Evolutionary conservation across 768 basidiomycete genomes (phyloP).

Genomic region (Udeniomyces megalosporus): DNA sequence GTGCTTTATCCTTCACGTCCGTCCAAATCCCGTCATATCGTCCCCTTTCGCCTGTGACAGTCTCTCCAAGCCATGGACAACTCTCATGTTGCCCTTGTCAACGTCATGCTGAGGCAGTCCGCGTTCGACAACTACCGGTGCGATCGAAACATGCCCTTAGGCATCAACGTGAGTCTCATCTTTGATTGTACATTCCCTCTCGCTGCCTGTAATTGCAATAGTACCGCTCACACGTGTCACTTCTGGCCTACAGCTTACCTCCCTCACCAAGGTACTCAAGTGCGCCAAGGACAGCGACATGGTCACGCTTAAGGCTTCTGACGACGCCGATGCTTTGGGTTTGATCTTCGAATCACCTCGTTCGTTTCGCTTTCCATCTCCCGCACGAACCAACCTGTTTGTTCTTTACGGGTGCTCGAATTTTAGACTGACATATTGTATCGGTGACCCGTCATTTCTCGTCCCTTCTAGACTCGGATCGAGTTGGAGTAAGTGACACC

Average conservation of each 20-base stretch:
- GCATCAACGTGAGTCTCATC: constrained; percentile 29
- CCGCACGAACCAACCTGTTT: not conserved
- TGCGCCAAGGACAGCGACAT: constrained; percentile 94
- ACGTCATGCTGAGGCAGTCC: constrained; percentile 58
- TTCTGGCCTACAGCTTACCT: constrained; percentile 43
- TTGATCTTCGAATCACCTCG: constrained; percentile 78
- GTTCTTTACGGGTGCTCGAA: not conserved
- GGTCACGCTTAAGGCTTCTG: constrained; percentile 74
- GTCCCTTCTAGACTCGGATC: constrained; percentile 57
- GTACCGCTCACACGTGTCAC: not conserved
- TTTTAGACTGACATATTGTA: too few relatives aligned
- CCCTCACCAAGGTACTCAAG: constrained; percentile 85
- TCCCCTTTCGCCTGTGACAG: constrained; percentile 26
- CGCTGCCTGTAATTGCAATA: not conserved
- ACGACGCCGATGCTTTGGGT: constrained; percentile 75
- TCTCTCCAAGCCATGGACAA: constrained; percentile 98
- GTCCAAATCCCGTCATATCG: too few relatives aligned
- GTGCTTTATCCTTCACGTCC: not conserved
- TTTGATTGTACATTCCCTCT: not conserved
- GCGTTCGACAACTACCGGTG: constrained; percentile 79
- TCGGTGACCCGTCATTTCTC: not conserved
- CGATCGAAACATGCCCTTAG: constrained; percentile 63
- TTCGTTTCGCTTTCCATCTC: constrained; percentile 35
- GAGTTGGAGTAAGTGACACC: constrained; percentile 43
- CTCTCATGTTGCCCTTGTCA: constrained; percentile 93